phyloP scores from a whole-genome alignment of 371 early-diverging fungal species.

The Blakeslea trispora region DNA sequence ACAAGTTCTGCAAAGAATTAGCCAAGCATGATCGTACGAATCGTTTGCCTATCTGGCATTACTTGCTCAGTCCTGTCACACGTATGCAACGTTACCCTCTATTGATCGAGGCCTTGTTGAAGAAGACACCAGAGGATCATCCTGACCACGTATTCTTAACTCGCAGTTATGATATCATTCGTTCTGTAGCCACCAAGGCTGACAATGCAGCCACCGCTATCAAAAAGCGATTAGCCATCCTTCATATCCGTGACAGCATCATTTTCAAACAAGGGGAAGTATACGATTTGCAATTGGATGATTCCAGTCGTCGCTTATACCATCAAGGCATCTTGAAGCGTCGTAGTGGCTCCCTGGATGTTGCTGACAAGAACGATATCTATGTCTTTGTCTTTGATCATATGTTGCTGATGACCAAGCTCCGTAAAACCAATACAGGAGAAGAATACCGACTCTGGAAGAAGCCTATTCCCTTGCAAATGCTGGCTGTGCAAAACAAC shows the following conservation, averaged over 20 bases:
- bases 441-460: slow-evolving; percentile 68
- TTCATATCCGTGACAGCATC: slow-evolving; percentile 44
- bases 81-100: slow-evolving; percentile 91
- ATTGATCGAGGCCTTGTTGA: slow-evolving; percentile 80
- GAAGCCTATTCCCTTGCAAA: slow-evolving; percentile 65
- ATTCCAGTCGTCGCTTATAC: slow-evolving; percentile 71
- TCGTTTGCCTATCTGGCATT: slow-evolving; percentile 64
- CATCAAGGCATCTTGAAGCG: slow-evolving; percentile 80
- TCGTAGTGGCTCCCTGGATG: slow-evolving; percentile 65
- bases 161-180: slow-evolving; percentile 70
- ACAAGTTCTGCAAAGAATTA: slow-evolving; percentile 69
- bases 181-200: slow-evolving; percentile 37
- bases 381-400: slow-evolving; percentile 90
- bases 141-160: slow-evolving; percentile 76
- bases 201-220: slow-evolving; percentile 32
- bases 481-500: slow-evolving; percentile 49
- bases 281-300: slow-evolving; percentile 71
- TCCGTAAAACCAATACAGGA: slow-evolving; percentile 51
- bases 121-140: slow-evolving; percentile 82
- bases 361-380: slow-evolving; percentile 68
- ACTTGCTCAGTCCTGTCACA: slow-evolving; percentile 70
- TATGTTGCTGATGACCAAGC: slow-evolving; percentile 78
- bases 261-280: slow-evolving; percentile 51
- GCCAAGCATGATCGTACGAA: slow-evolving; percentile 65
- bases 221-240: slow-evolving; percentile 37